Evolutionary conservation across 176 grass and related monocot species (phyloP).

Genomic region (Melocanna baccifera): DNA sequence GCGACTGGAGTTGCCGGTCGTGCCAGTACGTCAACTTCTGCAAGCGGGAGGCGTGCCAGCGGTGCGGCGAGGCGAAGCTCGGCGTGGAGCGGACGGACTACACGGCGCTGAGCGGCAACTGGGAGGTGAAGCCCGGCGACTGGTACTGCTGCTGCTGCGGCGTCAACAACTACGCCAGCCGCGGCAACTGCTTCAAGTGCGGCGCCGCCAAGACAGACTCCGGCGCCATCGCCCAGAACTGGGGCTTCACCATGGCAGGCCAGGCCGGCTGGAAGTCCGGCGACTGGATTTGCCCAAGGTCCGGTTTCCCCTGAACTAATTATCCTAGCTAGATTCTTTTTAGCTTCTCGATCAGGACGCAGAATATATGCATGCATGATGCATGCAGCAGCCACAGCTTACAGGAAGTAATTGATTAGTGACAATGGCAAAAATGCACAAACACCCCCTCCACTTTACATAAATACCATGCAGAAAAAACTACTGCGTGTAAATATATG

Average conservation of each 20-base stretch:
- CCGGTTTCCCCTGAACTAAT: too few relatives aligned
- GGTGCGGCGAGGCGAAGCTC: conserved; percentile 71
- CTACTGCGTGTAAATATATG: background rate
- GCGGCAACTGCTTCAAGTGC: conserved; percentile 82
- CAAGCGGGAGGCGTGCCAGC: conserved; percentile 79
- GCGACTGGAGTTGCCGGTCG: conserved; percentile 89
- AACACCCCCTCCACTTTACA: background rate
- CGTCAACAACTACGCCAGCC: conserved; percentile 80
- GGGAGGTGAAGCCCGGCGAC: conserved; percentile 93
- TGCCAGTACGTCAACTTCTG: conserved; percentile 91
- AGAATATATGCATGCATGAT: background rate
- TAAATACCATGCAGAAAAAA: background rate
- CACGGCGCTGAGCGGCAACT: conserved; percentile 30
- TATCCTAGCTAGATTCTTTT: background rate
- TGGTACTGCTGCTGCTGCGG: conserved; percentile 78
- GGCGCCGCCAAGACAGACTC: conserved; percentile 64
- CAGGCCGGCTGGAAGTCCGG: conserved; percentile 75
- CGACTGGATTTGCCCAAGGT: conserved; percentile 93
- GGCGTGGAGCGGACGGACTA: conserved; percentile 50
- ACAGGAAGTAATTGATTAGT: background rate
- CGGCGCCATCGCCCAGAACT: conserved; percentile 56
- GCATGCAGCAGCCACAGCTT: conserved; percentile 10
- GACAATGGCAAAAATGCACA: background rate
- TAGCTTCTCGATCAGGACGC: background rate
- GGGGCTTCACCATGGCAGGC: conserved; percentile 51